These are phyloP conservation scores for Porcisia deanei DNA, from an alignment of 208 protist genomes.

Conservation along the genomic window DNA sequence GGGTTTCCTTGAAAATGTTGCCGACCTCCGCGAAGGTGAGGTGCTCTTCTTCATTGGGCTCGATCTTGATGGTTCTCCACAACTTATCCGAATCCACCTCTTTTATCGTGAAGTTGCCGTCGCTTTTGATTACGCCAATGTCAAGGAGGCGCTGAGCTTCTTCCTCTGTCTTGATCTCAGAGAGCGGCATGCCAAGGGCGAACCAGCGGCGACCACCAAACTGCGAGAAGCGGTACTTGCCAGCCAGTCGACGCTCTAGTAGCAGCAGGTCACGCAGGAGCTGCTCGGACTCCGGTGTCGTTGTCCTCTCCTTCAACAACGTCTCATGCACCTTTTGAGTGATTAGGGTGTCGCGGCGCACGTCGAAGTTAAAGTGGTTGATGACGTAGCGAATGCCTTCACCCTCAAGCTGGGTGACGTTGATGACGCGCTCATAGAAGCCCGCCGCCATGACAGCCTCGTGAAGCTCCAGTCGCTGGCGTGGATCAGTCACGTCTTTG, in stretches of 20 bases:
- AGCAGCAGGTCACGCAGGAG: constrained; percentile 78
- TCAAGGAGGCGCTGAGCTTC: constrained; percentile 76
- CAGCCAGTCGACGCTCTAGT: constrained; percentile 80
- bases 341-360: constrained; percentile 83
- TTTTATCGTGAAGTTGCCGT: constrained; percentile 62
- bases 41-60: constrained; percentile 46
- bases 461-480: constrained; percentile 76
- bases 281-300: constrained; percentile 76
- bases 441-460: constrained; percentile 90
- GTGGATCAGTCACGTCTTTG: constrained; percentile 53
- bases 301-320: constrained; percentile 39
- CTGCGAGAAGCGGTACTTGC: constrained; percentile 74
- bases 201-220: constrained; percentile 79
- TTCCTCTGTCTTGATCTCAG: constrained; percentile 75
- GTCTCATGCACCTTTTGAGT: constrained; percentile 71
- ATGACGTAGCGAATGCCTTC: constrained; percentile 81
- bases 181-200: constrained; percentile 67
- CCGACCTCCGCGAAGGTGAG: constrained; percentile 61
- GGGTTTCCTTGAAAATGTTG: constrained; percentile 33
- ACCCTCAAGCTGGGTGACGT: constrained; percentile 62
- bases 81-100: constrained; percentile 60
- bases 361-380: constrained; percentile 91
- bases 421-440: constrained; percentile 77
- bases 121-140: constrained; percentile 63
- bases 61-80: constrained; percentile 77